Evolutionary conservation across 352 stramenopile species (phyloP).

Genomic region (Pythium sp.): DNA sequence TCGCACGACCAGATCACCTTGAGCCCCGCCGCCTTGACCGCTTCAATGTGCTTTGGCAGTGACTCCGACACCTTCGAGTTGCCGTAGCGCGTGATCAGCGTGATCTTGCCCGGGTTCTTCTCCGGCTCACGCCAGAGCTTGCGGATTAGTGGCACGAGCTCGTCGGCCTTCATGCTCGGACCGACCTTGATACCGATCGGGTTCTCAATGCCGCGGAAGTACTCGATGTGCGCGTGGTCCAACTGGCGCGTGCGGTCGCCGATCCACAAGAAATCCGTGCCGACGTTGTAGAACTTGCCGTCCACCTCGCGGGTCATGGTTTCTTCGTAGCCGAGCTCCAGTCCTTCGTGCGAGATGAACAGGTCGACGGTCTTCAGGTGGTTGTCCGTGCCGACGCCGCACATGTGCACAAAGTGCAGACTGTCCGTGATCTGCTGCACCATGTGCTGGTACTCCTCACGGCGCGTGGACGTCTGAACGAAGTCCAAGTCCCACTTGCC

Average conservation of each 20-base stretch:
- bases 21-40: slow-evolving; percentile 93
- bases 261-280: slow-evolving; percentile 98
- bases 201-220: slow-evolving; percentile 97
- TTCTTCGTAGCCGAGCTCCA: slow-evolving; percentile 98
- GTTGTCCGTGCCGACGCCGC: slow-evolving; percentile 90
- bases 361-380: slow-evolving; percentile 95
- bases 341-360: slow-evolving; percentile 98
- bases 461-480: slow-evolving; percentile 93
- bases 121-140: slow-evolving; percentile 93
- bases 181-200: slow-evolving; percentile 98
- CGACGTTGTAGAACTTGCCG: slow-evolving; percentile 97
- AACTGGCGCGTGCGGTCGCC: slow-evolving; percentile 97
- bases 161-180: slow-evolving; percentile 93
- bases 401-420: slow-evolving; percentile 95
- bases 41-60: slow-evolving; percentile 94
- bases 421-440: slow-evolving; percentile 96
- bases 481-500: slow-evolving; percentile 99
- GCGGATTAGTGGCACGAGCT: slow-evolving; percentile 94
- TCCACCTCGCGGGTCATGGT: slow-evolving; percentile 94
- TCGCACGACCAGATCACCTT: slow-evolving; percentile 97
- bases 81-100: slow-evolving; percentile 98
- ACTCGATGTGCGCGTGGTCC: slow-evolving; percentile 98
- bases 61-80: slow-evolving; percentile 92
- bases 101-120: slow-evolving; percentile 94
- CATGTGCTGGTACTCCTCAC: slow-evolving; percentile 95